Evolutionary conservation across 106 monocot species (phyloP).

Genomic region (Hemerocallis citrina): DNA sequence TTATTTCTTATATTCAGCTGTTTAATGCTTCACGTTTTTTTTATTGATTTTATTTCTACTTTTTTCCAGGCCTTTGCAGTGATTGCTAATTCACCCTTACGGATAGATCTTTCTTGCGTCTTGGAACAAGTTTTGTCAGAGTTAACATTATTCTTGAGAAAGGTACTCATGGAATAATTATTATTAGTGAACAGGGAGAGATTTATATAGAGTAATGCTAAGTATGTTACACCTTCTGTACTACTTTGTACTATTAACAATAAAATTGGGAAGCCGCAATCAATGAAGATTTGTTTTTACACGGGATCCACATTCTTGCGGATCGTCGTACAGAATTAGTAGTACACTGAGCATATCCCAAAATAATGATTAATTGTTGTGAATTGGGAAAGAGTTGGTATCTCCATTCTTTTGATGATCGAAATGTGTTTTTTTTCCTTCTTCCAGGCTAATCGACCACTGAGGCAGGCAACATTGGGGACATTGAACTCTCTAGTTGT

Average conservation of each 20-base stretch:
- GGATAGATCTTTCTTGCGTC: slow-evolving; percentile 74
- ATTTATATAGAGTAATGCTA: not conserved
- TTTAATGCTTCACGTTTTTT: too few relatives aligned
- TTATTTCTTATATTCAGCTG: too few relatives aligned
- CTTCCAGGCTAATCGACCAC: slow-evolving; percentile 78
- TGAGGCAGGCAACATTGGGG: slow-evolving; percentile 89
- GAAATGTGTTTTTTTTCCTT: slow-evolving; percentile 1
- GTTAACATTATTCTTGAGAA: slow-evolving; percentile 84
- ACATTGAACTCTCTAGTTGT: slow-evolving; percentile 82
- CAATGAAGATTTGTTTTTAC: too few relatives aligned
- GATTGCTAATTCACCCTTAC: slow-evolving; percentile 84
- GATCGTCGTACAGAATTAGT: too few relatives aligned
- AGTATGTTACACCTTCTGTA: not conserved
- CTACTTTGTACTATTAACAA: too few relatives aligned
- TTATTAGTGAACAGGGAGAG: too few relatives aligned
- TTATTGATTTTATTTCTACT: not conserved
- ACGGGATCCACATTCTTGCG: too few relatives aligned
- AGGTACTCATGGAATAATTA: too few relatives aligned
- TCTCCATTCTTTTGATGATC: not conserved
- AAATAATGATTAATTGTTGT: not conserved
- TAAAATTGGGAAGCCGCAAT: too few relatives aligned
- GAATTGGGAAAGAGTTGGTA: not conserved
- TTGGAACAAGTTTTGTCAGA: slow-evolving; percentile 84
- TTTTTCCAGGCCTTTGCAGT: slow-evolving; percentile 78
- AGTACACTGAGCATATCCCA: too few relatives aligned